These are phyloP conservation scores for Chlorella sp. DNA, from an alignment of 139 green algal species.

Conservation along the genomic window DNA sequence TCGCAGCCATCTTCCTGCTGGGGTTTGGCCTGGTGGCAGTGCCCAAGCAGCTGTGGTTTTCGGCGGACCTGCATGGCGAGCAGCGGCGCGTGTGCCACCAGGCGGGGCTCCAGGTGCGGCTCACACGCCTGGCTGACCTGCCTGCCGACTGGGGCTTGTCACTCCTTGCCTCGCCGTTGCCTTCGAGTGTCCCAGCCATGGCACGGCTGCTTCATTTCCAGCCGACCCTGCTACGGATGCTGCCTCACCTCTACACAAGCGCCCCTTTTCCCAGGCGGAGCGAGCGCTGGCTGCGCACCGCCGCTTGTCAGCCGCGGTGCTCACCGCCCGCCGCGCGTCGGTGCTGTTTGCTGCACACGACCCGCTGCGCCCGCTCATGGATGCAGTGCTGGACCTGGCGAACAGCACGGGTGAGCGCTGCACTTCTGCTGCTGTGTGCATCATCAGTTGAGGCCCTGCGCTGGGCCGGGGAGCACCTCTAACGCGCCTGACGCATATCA, in stretches of 20 bases:
- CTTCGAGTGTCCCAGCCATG: too few relatives aligned
- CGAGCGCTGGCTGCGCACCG: constrained; percentile 29
- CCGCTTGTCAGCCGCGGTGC: constrained; percentile 26
- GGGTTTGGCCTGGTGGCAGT: constrained; percentile 75
- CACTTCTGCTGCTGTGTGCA: not conserved
- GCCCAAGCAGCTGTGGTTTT: constrained; percentile 62
- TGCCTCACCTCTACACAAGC: not conserved
- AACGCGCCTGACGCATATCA: not conserved
- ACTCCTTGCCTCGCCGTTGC: too few relatives aligned
- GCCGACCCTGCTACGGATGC: not conserved
- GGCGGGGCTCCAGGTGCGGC: constrained; percentile 36
- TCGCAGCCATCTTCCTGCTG: constrained; percentile 68
- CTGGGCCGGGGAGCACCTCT: not conserved
- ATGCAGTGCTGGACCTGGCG: constrained; percentile 19
- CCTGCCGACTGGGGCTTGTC: too few relatives aligned
- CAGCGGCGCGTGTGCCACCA: constrained; percentile 48
- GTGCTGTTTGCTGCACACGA: constrained; percentile 37
- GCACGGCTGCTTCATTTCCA: too few relatives aligned
- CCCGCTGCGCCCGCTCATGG: constrained; percentile 34
- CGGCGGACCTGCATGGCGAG: constrained; percentile 40
- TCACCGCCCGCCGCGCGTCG: constrained; percentile 16
- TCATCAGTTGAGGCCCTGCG: not conserved
- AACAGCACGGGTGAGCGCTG: not conserved
- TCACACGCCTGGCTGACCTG: too few relatives aligned
- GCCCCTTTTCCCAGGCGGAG: constrained; percentile 29